Evolutionary conservation across 2,329 filamentous ascomycete genomes (phyloP).

Genomic region (Hypoxylon sp.): DNA sequence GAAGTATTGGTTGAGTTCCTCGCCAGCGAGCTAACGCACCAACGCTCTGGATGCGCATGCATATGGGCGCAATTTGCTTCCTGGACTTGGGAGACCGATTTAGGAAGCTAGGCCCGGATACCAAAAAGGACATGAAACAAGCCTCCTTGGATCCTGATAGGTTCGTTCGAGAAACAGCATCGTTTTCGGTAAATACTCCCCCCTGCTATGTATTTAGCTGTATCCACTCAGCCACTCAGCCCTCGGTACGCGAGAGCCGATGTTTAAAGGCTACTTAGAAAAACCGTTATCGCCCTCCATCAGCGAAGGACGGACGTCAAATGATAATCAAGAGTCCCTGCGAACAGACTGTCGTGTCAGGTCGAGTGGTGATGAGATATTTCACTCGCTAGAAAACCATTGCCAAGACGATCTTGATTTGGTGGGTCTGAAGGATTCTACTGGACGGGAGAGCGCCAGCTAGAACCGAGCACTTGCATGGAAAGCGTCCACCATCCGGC

Average conservation of each 20-base stretch:
- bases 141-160: constrained; percentile 23
- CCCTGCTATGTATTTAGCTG: not conserved
- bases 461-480: constrained; percentile 33
- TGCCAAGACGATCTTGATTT: constrained; percentile 27
- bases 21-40: constrained; percentile 19
- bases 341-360: constrained; percentile 23
- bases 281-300: constrained; percentile 8
- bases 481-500: constrained; percentile 19
- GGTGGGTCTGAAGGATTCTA: constrained; percentile 20
- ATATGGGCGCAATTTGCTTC: constrained; percentile 16
- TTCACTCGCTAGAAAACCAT: constrained; percentile 6
- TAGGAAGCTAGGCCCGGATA: constrained; percentile 29
- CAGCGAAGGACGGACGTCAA: not conserved
- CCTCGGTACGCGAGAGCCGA: constrained; percentile 6
- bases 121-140: constrained; percentile 29
- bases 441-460: constrained; percentile 34
- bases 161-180: constrained; percentile 23
- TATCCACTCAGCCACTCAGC: constrained; percentile 5
- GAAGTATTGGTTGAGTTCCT: constrained; percentile 22
- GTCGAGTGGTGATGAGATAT: constrained; percentile 7
- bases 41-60: constrained; percentile 13
- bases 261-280: constrained; percentile 12
- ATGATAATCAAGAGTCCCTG: not conserved
- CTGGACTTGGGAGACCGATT: constrained; percentile 18
- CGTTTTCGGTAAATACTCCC: constrained; percentile 13